Conservation (phyloP, 2,329 filamentous ascomycete genomes). For the Neofusicoccum parvum region DNA sequence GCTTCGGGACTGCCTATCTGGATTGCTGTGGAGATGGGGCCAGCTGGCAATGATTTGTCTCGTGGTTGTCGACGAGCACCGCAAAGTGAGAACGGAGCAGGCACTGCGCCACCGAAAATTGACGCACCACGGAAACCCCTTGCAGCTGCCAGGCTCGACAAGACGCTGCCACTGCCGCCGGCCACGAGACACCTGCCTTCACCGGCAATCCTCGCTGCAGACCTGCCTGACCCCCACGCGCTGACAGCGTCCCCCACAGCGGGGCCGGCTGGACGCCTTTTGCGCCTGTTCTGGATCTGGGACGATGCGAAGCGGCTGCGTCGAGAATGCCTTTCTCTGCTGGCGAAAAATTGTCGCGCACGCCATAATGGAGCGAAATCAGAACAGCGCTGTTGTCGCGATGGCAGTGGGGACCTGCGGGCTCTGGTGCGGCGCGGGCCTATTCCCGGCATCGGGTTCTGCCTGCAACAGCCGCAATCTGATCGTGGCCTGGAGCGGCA, state of each 20-base stretch:
- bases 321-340: neutral
- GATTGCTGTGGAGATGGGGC: too few species aligned
- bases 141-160: neutral
- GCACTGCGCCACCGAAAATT: neutral
- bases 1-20: too few species aligned
- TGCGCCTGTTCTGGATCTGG: too few species aligned
- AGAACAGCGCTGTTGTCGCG: neutral
- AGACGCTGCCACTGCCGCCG: neutral
- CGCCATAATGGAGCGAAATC: constrained; percentile 13
- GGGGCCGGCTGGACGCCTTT: neutral
- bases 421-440: neutral
- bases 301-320: too few species aligned
- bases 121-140: neutral
- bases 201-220: neutral
- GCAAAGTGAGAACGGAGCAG: too few species aligned
- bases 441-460: constrained; percentile 13
- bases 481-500: neutral
- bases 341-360: neutral
- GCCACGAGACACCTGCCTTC: neutral
- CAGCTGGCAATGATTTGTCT: too few species aligned
- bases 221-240: neutral
- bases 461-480: constrained; percentile 7
- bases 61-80: too few species aligned
- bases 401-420: neutral
- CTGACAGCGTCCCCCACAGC: neutral